A percentile compares a stretch with the other conserved stretches of the same genome.
Conservation (phyloP, 2,329 filamentous ascomycete genomes). For the Colletotrichum tropicicola region DNA sequence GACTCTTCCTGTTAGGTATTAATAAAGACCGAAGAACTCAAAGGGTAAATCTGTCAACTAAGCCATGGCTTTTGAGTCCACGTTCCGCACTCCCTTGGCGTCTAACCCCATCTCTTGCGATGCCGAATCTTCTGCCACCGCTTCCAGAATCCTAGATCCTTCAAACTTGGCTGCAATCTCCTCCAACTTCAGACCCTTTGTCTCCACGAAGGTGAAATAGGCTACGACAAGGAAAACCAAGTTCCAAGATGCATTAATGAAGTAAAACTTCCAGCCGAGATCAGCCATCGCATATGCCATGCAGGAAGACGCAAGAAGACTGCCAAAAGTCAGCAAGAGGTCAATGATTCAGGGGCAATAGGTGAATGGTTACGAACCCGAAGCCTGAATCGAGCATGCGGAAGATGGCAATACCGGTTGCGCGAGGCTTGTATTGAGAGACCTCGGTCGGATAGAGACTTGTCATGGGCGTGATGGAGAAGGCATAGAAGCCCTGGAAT, state of each 20-base stretch:
- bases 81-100: not conserved
- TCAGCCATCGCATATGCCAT: constrained; percentile 40
- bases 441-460: constrained; percentile 44
- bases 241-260: constrained; percentile 41
- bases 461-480: constrained; percentile 44
- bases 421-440: constrained; percentile 41
- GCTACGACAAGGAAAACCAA: constrained; percentile 36
- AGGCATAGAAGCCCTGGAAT: constrained; percentile 43
- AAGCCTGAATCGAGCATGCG: constrained; percentile 38
- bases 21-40: too few relatives aligned
- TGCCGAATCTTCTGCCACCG: not conserved
- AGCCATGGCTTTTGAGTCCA: not conserved
- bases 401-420: constrained; percentile 41
- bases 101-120: not conserved
- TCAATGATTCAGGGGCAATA: not conserved
- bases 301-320: constrained; percentile 37
- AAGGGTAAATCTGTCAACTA: not conserved
- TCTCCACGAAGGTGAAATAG: constrained; percentile 39
- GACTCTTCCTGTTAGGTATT: too few relatives aligned
- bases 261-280: constrained; percentile 41
- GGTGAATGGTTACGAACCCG: constrained; percentile 34
- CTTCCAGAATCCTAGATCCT: constrained; percentile 8
- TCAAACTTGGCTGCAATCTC: constrained; percentile 39
- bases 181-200: constrained; percentile 39
- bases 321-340: constrained; percentile 9